Evolutionary conservation across 2,329 filamentous ascomycete species (phyloP).

Genomic region (Arthrobotrys iridis): DNA sequence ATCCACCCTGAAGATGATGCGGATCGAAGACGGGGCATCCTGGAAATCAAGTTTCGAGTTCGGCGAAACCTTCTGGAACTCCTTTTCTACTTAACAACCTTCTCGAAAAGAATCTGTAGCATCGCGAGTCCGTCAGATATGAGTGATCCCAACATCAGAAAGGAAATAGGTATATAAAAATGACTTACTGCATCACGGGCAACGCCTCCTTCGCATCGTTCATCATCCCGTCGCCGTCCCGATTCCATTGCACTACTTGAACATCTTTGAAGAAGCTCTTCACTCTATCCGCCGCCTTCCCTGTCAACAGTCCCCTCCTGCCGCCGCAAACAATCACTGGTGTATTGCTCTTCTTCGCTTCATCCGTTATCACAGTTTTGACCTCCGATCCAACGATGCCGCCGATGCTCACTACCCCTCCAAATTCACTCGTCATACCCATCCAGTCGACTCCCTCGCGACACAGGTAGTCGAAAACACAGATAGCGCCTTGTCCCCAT

Average conservation of each 20-base stretch:
- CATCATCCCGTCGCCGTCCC: conserved; percentile 83
- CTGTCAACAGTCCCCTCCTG: conserved; percentile 68
- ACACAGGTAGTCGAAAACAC: conserved; percentile 62
- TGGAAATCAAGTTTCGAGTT: conserved; percentile 60
- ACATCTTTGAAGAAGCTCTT: conserved; percentile 74
- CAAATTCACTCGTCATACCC: conserved; percentile 62
- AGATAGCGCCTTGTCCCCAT: conserved; percentile 70
- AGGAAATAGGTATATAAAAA: no score
- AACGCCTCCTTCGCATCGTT: conserved; percentile 82
- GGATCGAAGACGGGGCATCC: conserved; percentile 9
- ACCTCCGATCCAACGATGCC: conserved; percentile 67
- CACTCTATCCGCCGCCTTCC: conserved; percentile 71
- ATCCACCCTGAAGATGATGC: conserved; percentile 22
- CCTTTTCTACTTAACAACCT: conserved; percentile 69
- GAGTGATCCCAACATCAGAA: background rate
- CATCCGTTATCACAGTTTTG: conserved; percentile 63
- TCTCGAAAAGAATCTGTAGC: conserved; percentile 69
- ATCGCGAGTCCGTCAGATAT: background rate
- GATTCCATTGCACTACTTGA: conserved; percentile 74
- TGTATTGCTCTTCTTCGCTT: conserved; percentile 69
- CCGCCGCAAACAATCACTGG: conserved; percentile 72
- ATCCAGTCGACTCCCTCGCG: conserved; percentile 22
- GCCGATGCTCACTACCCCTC: conserved; percentile 73
- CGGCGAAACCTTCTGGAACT: conserved; percentile 67
- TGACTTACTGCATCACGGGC: conserved; percentile 80